Evolutionary conservation across 2,329 filamentous ascomycete genomes (phyloP), one percentile per base, ranked within the genome.

Genomic region (Pezicula neosporulosa): DNA sequence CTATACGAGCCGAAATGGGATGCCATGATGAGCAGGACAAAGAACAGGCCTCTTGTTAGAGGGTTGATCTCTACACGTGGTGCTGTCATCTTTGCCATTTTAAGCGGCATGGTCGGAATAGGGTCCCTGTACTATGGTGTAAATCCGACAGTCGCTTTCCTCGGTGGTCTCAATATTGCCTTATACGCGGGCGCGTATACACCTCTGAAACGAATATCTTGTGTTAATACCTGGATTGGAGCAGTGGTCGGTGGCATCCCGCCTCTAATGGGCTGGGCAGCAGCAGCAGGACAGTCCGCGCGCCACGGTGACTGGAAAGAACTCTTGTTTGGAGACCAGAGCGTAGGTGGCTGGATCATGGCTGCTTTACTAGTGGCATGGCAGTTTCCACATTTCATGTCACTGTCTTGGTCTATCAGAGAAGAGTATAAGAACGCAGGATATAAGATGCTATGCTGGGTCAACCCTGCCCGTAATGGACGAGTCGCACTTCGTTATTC

Each of bases 371-470:
- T 99, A 5, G 96, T 96, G 60, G 87, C 91, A 12, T 99, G 94
- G 94, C 93, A 99, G 67, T 97, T 99, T 66, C 91, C 94, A 3
- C 94, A 99, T 72, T 99, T 99, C 75, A 97, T 97, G 79, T 87
- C 92, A 1, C 77, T 99, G 19, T 92, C 89, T 44, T 95, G 93
- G 82, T 77, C 82, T 4, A 96, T 97, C 54, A 80, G 90, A 18
- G 86, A 95, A 8, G 94, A 99, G 68, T 99, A 99, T 76, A 86
- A 85, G 58, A 76, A 74, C 10, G 84, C 81, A 0, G 84, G 83
- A 8, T 78, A 86, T 63, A 77, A 78, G 56, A 87, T 87, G 94
- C 77, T 97, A 3, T 83, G 81, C 44, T 97, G 92, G 86, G 86
- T 87, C 6, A 93, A 97, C 66, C 90, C 92, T 0, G 84, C 85